Conservation (phyloP, 345 rosid genomes). For the Noccaea caerulescens region DNA sequence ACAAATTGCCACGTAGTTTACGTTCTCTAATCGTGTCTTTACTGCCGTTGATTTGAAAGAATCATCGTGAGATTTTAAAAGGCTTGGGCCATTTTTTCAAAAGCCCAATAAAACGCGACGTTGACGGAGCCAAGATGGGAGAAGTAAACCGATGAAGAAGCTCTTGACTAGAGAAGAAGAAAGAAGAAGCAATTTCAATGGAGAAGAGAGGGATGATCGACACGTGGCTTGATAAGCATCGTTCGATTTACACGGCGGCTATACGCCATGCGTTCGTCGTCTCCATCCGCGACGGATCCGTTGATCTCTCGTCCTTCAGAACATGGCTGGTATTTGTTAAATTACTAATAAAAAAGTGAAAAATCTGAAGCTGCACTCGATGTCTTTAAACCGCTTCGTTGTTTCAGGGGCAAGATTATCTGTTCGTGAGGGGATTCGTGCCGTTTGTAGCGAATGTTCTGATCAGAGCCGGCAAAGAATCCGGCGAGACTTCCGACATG, state of each 20-base stretch:
- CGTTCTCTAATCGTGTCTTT: background rate
- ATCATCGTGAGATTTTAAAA: background rate
- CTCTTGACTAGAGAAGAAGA: background rate
- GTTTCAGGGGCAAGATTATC: conserved; percentile 82
- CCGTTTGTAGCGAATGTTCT: conserved; percentile 73
- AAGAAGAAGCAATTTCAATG: conserved; percentile 36
- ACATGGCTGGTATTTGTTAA: conserved; percentile 72
- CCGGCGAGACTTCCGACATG: conserved; percentile 60
- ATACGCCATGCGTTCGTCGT: conserved; percentile 70
- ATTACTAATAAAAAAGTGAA: background rate
- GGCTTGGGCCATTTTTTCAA: conserved; percentile 33
- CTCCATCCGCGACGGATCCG: conserved; percentile 76
- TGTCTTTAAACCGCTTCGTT: background rate
- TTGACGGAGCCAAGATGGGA: conserved; percentile 9
- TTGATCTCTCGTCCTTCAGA: conserved; percentile 62
- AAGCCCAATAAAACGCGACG: conserved; percentile 33
- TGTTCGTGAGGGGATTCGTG: conserved; percentile 74
- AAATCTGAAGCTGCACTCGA: background rate
- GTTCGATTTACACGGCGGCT: conserved; percentile 57
- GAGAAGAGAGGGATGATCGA: conserved; percentile 51
- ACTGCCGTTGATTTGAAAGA: conserved; percentile 23
- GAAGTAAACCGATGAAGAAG: background rate
- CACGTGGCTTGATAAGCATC: conserved; percentile 72
- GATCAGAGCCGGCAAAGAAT: conserved; percentile 66
- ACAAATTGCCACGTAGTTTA: background rate